These are phyloP conservation scores for Pterula multifida DNA, from an alignment of 1,284 basidiomycete genomes.

Conservation along the genomic window DNA sequence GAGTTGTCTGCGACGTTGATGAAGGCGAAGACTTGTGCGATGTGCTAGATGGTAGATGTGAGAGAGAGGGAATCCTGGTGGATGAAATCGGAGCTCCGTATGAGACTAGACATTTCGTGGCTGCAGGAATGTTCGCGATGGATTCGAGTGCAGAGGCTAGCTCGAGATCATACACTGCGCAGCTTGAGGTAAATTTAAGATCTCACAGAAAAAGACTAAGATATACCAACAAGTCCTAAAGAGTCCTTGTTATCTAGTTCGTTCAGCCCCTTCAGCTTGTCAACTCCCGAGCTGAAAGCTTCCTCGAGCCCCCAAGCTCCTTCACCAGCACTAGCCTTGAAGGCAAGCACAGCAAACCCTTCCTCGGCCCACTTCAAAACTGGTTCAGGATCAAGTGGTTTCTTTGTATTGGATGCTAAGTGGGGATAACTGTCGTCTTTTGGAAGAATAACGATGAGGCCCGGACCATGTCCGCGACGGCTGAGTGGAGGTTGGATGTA, in stretches of 20 bases:
- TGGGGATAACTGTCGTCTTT: conserved; percentile 1
- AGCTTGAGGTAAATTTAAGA: too few relatives aligned
- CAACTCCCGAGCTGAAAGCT: conserved; percentile 18
- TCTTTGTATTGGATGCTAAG: conserved; percentile 13
- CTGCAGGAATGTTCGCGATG: conserved; percentile 4
- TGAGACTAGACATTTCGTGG: conserved; percentile 21
- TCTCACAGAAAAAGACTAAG: too few relatives aligned
- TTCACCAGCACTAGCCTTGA: conserved; percentile 13
- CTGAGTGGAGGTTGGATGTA: conserved; percentile 30
- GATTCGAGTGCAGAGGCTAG: conserved; percentile 10
- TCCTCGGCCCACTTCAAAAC: conserved; percentile 37
- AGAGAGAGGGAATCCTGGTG: conserved; percentile 17
- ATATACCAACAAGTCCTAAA: conserved; percentile 22
- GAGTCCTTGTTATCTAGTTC: conserved; percentile 27
- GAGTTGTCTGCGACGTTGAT: not conserved
- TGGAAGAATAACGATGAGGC: conserved; percentile 29
- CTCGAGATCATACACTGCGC: conserved; percentile 24
- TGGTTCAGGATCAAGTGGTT: conserved; percentile 32
- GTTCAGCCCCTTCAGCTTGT: conserved; percentile 20
- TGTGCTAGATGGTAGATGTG: conserved; percentile 16
- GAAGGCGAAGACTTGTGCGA: conserved; percentile 6
- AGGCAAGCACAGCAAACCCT: conserved; percentile 32
- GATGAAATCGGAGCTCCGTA: conserved; percentile 16
- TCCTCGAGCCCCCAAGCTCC: conserved; percentile 14
- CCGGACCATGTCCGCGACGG: conserved; percentile 31